Conservation (phyloP, 257 asterid species). For the Nicotiana tabacum region DNA sequence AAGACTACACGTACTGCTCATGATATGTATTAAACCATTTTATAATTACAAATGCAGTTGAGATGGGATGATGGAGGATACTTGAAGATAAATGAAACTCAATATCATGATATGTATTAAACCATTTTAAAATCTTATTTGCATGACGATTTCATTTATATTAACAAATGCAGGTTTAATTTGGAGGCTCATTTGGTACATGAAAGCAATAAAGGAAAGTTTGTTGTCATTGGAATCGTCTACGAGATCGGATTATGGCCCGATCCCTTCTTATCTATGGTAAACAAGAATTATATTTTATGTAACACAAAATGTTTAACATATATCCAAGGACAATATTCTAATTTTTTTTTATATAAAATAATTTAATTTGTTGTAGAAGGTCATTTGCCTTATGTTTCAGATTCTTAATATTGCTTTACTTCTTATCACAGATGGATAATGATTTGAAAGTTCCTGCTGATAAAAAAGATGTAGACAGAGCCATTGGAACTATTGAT, state of each 20-base stretch:
- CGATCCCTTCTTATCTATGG: background rate
- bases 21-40: background rate
- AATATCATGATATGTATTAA: conserved; percentile 9
- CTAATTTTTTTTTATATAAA: too few relatives aligned
- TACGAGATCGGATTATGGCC: conserved; percentile 21
- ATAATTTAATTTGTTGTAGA: background rate
- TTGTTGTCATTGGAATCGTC: conserved; percentile 22
- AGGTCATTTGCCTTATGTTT: background rate
- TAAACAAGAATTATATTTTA: background rate
- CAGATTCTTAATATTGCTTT: background rate
- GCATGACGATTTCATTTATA: background rate
- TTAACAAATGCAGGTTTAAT: background rate
- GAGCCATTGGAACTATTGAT: conserved; percentile 23
- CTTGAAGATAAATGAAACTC: conserved; percentile 43
- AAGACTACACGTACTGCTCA: background rate
- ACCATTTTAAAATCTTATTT: background rate
- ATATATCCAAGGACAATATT: too few relatives aligned
- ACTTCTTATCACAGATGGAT: conserved; percentile 26
- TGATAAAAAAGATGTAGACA: conserved; percentile 17
- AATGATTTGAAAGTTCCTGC: conserved; percentile 16
- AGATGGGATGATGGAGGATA: conserved; percentile 48
- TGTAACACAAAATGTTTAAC: background rate
- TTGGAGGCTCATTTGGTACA: conserved; percentile 13
- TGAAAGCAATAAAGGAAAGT: background rate
- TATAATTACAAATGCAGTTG: conserved; percentile 31